Base-by-base conservation (phyloP, 2,329 filamentous ascomycete genomes). In the Colletotrichum sp. region DNA sequence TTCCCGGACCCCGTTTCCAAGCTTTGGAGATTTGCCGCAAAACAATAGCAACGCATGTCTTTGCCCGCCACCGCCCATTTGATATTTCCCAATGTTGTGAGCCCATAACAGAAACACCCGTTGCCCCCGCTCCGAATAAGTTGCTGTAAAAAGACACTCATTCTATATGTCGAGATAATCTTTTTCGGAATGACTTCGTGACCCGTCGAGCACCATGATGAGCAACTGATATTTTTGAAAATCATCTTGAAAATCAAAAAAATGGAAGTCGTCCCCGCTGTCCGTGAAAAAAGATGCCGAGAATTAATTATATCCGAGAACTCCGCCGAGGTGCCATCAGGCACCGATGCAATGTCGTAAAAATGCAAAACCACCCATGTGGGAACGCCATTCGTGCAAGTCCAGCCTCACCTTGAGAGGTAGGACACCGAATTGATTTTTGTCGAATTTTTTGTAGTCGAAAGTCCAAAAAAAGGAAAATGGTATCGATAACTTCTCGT, bases 161-260 rank as follows among this genome's bases (percentile, higher is more conserved):
- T 83, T 88, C 88, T 90, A 90, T 89, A 88, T 88, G 84, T 86
- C 83, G 80, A 83, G 82, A 83, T 84, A 82, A 83, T 85, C 81
- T 86, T 88, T 87, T 87, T 84, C 82, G 74, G 61, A 64, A 68
- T 76, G 72, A 76, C 65, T 75, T 76, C 74, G 71, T 76, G 71
- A 76, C 74, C 74, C 71, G 67, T 76, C 60, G 66, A 76, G 66
- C 74, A 75, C 74, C 71, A 66, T 76, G 84, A 87, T 85, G 83
- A 86, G 60, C 66, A 71, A 76, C 66, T 39, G 24, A 71, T 52
- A 30, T 70, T 84, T 85, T 84, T 84, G 85, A 86, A 21, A 52
- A 86, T 84, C 85, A 85, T 86, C 82, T 82, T 79, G 81, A 81
- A 80, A 81, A 82, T 80, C 81, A 80, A 84, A 84, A 68, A 52